Base-by-base conservation (phyloP, 2,329 filamentous ascomycete species). In the Neurospora sp. region DNA sequence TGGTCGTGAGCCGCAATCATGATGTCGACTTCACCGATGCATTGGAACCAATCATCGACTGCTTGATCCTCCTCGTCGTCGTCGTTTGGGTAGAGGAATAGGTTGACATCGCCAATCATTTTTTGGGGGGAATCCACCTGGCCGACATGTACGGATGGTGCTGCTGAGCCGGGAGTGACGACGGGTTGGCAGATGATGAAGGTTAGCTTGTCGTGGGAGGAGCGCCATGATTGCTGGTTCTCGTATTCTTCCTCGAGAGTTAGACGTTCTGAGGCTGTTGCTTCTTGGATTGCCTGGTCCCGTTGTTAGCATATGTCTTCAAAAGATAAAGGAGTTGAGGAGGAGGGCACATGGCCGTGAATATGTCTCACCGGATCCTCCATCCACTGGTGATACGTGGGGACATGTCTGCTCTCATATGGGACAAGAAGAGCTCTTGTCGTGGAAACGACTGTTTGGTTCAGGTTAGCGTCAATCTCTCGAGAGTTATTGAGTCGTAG, bases 341-440 rank as follows among this genome's bases (percentile, higher is more conserved):
- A 33, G 12, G 23, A 8, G 17, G 17, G 28, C 43, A 52, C 5
- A 52, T 23, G 4, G 43, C 43, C 43, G 5, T 28, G 17, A 43
- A 12, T n/a, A 38, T 43, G 66, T 71, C 79, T 74, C 78, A 87
- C 91, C 68, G 90, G 85, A 76, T 96, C 90, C 82, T 94, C 86
- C 94, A 98, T 97, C 95, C 95, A 98, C 76, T 85, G 82, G 78
- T 97, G 92, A 78, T 97, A 97, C 43, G 85, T 89, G 17, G 85
- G 85, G 33, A 98, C 95, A 82, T 97, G 95, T 77, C 89, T 91
- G 43, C 84, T 81, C 72, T 90, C 90, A 80, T 97, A 97, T 0
- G 94, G 94, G 10, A 97, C 93, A 10, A 98, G 86, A 19, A 96
- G 85, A 65, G 92, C 83, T 67, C 83, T 83, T 4, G 85, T 80